Conservation (phyloP, 257 asterid genomes). For the Nicotiana benthamiana region DNA sequence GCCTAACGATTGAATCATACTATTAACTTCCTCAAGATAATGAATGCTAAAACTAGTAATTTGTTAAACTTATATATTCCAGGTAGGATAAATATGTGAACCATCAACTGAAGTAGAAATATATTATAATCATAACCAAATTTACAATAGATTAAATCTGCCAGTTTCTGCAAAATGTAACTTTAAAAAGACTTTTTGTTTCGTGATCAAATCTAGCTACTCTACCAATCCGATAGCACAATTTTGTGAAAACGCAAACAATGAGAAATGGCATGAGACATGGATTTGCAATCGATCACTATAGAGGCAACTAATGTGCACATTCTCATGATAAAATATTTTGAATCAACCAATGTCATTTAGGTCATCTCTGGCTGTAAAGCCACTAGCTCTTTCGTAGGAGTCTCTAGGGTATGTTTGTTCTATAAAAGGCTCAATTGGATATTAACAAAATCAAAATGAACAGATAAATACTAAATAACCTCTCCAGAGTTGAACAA, state of each 20-base stretch:
- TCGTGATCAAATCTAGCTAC: neutral
- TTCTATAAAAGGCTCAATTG: neutral
- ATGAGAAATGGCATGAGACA: neutral
- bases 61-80: neutral
- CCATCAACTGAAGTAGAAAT: neutral
- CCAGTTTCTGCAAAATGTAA: neutral
- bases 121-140: neutral
- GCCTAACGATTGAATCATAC: neutral
- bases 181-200: neutral
- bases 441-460: neutral
- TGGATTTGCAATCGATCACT: neutral
- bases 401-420: neutral
- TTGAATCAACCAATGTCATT: neutral
- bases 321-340: neutral
- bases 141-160: neutral
- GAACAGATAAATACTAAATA: neutral
- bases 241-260: neutral
- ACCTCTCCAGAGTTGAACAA: neutral
- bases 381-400: neutral
- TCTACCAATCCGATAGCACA: neutral
- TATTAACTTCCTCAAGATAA: neutral
- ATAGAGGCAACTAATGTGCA: neutral
- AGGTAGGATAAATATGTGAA: neutral
- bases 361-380: neutral
- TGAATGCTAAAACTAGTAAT: neutral